Conservation (phyloP, 202 grass and related monocot genomes). For the Alloteropsis angusta region DNA sequence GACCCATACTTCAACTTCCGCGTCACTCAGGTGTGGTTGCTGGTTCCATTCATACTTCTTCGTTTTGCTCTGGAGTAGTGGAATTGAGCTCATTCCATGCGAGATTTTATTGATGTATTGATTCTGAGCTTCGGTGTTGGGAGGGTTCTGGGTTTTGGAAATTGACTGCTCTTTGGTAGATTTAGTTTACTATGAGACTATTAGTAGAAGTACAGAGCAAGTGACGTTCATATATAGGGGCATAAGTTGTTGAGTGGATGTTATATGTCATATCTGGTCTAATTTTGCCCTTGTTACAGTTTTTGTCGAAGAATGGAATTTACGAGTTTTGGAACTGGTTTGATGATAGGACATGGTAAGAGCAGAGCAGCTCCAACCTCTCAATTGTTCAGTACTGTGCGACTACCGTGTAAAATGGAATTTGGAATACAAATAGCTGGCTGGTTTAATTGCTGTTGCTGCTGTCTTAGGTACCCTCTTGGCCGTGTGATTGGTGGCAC, state of each 20-base stretch:
- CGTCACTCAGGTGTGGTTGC: constrained; percentile 80
- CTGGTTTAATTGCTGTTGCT: background rate
- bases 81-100: background rate
- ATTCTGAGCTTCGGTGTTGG: background rate
- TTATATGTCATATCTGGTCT: background rate
- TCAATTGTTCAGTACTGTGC: background rate
- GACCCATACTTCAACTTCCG: constrained; percentile 99
- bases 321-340: constrained; percentile 99
- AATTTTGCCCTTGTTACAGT: constrained; percentile 47
- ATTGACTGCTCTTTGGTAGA: background rate
- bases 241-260: background rate
- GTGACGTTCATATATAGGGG: background rate
- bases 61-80: background rate
- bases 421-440: background rate
- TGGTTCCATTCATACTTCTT: background rate
- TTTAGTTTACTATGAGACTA: constrained; percentile 11
- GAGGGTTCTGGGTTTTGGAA: constrained; percentile 45
- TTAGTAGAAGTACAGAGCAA: background rate
- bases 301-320: constrained; percentile 98
- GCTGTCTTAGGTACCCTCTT: constrained; percentile 81
- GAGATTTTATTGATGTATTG: background rate
- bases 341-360: constrained; percentile 97
- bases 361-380: background rate
- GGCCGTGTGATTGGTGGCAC: constrained; percentile 98
- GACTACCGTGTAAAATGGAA: background rate